Evolutionary conservation across 768 basidiomycete species (phyloP), one percentile per base, ranked within the genome.

Genomic region (Psilocybe azurescens): DNA sequence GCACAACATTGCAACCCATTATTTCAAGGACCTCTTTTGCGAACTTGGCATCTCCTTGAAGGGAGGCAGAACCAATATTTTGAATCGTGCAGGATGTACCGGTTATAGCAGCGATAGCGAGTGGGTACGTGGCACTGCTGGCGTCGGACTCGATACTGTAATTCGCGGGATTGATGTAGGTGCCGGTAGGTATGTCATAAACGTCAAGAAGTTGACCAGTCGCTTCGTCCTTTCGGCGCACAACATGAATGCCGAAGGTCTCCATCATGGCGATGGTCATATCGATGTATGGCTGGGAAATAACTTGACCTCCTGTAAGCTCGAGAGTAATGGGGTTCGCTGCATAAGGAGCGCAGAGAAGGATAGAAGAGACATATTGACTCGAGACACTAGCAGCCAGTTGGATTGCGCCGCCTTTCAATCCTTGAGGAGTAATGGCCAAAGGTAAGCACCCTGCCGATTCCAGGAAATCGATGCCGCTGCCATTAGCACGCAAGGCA

Each of bases 211-310:
- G 76, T 53, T 85, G 83, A 5, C 93, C 90, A 0, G 85, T 84
- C 30, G 70, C 74, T 0, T 82, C 67, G 67, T 92, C 93, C 14
- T 68, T 73, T 60, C 90, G 82, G 51, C 97, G 86, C 16, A 77
- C 76, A 53, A 95, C 96, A 8, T 81, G 67, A 63, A 98, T 80
- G 3, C 95, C 97, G 72, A 99, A 99, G 7, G 90, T 86, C 64
- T 82, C 82, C 97, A 99, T 99, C 90, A 99, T 97, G 8, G 95
- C 89, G 67, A 97, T 91, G 8, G 97, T 99, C 97, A 99, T 98
- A 78, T 99, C 96, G 75, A 99, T 99, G 79, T 99, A 99, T 0
- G 95, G 95, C 77, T 99, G 97, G 5, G 95, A 97, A 73, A 99
- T 98, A 71, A 99, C 97, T 62, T 93, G 89, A 0, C 95, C 97